Evolutionary conservation across 73 alveolate genomes (phyloP).

Genomic region (Vitrella brassicaformis): DNA sequence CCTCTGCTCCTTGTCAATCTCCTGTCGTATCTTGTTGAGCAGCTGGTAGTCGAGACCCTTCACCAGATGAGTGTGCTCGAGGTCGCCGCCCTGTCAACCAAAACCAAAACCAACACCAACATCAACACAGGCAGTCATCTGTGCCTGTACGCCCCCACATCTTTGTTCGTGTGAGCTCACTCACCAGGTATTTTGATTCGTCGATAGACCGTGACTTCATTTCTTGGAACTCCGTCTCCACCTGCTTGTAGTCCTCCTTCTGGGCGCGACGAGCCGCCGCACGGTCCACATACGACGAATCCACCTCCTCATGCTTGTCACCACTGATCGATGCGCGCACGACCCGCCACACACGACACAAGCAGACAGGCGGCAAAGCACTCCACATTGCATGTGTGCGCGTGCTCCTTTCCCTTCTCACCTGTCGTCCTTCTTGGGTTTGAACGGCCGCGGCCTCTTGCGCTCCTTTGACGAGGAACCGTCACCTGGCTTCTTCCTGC

Average conservation of each 20-base stretch:
- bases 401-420: no score
- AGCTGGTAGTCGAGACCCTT: slow-evolving; percentile 31
- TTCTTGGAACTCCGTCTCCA: slow-evolving; percentile 26
- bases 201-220: slow-evolving; percentile 19
- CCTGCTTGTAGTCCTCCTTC: slow-evolving; percentile 29
- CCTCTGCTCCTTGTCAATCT: slow-evolving; percentile 11
- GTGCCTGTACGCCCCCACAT: no score
- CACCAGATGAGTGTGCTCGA: slow-evolving; percentile 41
- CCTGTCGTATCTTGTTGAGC: slow-evolving; percentile 21
- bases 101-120: not conserved
- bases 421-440: no score
- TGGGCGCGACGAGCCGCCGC: slow-evolving; percentile 9
- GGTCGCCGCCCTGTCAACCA: slow-evolving; percentile 3
- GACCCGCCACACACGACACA: no score
- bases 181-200: slow-evolving; percentile 26
- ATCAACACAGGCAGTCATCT: not conserved
- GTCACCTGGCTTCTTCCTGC: no score
- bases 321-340: no score
- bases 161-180: no score
- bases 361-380: no score
- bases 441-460: no score
- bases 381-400: no score
- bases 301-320: slow-evolving; percentile 16
- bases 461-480: no score
- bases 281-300: slow-evolving; percentile 11